Evolutionary conservation across 805 yeast genomes (phyloP), one percentile per base, ranked within the genome.

Genomic region (Starmerella geochares): DNA sequence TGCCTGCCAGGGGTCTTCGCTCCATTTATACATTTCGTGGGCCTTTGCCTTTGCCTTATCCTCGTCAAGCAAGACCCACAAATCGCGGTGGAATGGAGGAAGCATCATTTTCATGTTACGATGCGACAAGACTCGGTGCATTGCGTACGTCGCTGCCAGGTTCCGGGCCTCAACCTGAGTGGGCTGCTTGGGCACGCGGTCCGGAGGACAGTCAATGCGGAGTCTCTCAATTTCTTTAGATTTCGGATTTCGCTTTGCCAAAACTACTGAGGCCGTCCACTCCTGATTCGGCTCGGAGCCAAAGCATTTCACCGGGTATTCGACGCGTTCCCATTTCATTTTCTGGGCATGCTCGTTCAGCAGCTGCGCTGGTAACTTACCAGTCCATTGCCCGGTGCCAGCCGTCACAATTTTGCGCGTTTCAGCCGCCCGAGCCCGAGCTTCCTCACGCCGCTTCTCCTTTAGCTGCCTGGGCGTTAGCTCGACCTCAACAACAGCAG

Each of bases 141-240:
- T 65, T 0, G 90, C 92, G 56, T 82, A 85, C 0, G 96, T 87
- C 0, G 98, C 96, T 0, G 90, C 87, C 59, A 76, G 74, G 63
- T 88, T 94, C 42, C 96, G 74, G 0, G 97, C 96, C 58, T 88
- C 96, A 28, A 86, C 71, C 1, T 94, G 76, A 0, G 96, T 86
- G 41, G 79, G 84, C 57, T 83, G 86, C 0, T 88, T 81, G 3
- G 68, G 65, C 6, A 81, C 71, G 3, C 74, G 60, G 8, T 75
- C 78, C 5, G 67, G 60, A 0, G 77, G 79, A 45, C 75, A 77
- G 41, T 58, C 71, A 69, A 79, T 75, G 47, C 72, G 70, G 2
- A 86, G 72, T 1, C 67, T 65, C 33, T 88, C 74, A 4, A 72
- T 59, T 57, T 84, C 87, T 41, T 77, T 78, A 0, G 95, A 79